Base-by-base conservation (phyloP, 2,329 filamentous ascomycete genomes). In the Myriosclerotinia curreyana region DNA sequence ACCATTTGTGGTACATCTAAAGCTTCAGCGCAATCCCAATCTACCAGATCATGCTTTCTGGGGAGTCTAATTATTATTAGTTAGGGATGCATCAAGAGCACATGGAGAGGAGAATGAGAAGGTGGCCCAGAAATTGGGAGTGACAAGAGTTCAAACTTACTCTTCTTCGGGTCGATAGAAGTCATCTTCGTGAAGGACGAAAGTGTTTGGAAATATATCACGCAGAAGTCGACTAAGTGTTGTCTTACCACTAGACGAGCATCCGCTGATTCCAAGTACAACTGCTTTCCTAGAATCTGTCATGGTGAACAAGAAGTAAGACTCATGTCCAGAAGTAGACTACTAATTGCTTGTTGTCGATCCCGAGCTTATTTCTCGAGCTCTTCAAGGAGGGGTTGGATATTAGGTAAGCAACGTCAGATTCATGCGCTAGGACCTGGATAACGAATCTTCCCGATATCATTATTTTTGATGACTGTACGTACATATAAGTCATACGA, bases 171-270 rank as follows among this genome's bases (percentile, higher is more conserved):
- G 81, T 69, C 86, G 87, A 79, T 96, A 99, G 75, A 98, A 99
- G 77, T 99, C 95, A 79, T 99, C 95, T 75, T 96, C 87, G 75
- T 99, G 95, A 28, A 99, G 82, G 72, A 98, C 90, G 73, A 92
- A 94, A 20, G 86, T 82, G 69, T 82, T 80, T 11, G 87, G 87
- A 72, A 97, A 92, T 69, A 96, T 87, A 74, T 91, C 86, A 65
- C 92, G 87, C 22, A 99, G 81, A 15, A 97, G 82, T 2, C 94
- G 86, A 25, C 92, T 90, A 17, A 99, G 84, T 2, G 95, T 98
- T 2, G 95, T 98, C 80, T 99, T 99, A 66, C 95, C 95, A 71
- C 90, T 94, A 4, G 90, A 96, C 1, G 94, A 97, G 68, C 90
- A 91, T 64, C 95, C 95, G 48, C 91, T 96, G 65, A 98, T 86